Percentiles rank a stretch among this genome's conserved stretches.
Evolutionary conservation across 2,329 filamentous ascomycete species (phyloP).

Genomic region (Alternaria incomplexa): DNA sequence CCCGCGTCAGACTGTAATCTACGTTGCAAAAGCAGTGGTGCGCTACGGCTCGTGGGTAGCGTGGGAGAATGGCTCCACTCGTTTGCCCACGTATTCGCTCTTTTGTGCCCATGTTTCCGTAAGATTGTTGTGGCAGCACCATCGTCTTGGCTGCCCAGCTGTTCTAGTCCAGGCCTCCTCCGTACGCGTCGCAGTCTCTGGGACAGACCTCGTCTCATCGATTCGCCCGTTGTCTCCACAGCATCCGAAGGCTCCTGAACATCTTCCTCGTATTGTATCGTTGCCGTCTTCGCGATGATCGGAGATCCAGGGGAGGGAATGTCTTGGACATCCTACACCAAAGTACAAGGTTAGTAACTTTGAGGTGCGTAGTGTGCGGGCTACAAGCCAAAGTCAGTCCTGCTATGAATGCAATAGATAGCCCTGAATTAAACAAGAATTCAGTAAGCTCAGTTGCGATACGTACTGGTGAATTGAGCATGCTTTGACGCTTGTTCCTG

Average conservation of each 20-base stretch:
- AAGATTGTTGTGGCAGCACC: conserved; percentile 1
- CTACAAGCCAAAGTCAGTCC: conserved; percentile 45
- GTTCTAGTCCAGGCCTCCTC: conserved; percentile 20
- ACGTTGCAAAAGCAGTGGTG: conserved; percentile 10
- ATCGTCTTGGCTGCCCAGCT: conserved; percentile 17
- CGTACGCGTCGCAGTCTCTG: conserved; percentile 22
- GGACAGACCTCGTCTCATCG: conserved; percentile 18
- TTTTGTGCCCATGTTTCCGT: conserved; percentile 6
- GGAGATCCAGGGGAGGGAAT: conserved; percentile 14
- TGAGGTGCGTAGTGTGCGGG: conserved; percentile 59
- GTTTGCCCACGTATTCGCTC: conserved; percentile 13
- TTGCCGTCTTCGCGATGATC: conserved; percentile 16
- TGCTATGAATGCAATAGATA: conserved; percentile 34
- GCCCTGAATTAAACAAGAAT: conserved; percentile 22
- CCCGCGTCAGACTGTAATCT: conserved; percentile 7
- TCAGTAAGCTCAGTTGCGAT: conserved; percentile 19
- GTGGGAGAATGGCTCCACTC: conserved; percentile 7
- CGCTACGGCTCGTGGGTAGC: conserved; percentile 1
- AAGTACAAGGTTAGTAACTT: conserved; percentile 52
- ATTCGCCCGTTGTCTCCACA: conserved; percentile 13
- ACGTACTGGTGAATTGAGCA: conserved; percentile 95
- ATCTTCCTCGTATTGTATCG: conserved; percentile 11
- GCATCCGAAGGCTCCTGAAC: conserved; percentile 12
- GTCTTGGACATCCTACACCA: conserved; percentile 29
- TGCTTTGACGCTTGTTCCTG: conserved; percentile 89